These are phyloP conservation scores for Rhodotorula kratochvilovae DNA, from an alignment of 768 basidiomycete genomes.

Conservation along the genomic window DNA sequence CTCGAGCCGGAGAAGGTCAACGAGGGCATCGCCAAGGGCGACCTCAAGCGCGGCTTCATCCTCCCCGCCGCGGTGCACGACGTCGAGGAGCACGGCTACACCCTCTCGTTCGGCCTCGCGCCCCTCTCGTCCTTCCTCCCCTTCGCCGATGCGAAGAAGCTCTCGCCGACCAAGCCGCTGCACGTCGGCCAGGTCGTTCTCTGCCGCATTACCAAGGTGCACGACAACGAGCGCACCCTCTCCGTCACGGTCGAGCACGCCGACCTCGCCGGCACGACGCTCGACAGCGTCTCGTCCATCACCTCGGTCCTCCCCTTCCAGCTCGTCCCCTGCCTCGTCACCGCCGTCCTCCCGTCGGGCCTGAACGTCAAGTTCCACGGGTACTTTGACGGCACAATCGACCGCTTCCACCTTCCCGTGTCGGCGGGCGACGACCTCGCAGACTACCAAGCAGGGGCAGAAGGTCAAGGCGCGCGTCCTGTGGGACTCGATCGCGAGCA, in stretches of 20 bases:
- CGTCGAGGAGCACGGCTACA: slow-evolving; percentile 92
- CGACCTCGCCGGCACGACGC: slow-evolving; percentile 54
- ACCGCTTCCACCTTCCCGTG: slow-evolving; percentile 65
- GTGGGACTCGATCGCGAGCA: slow-evolving; percentile 65
- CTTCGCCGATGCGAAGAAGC: slow-evolving; percentile 63
- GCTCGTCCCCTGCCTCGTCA: slow-evolving; percentile 75
- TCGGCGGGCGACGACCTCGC: slow-evolving; percentile 46
- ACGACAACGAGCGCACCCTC: slow-evolving; percentile 74
- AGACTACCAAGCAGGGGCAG: slow-evolving; percentile 50
- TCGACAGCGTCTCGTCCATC: slow-evolving; percentile 72
- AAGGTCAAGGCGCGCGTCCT: slow-evolving; percentile 74
- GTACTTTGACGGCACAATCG: slow-evolving; percentile 85
- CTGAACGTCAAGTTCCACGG: slow-evolving; percentile 83
- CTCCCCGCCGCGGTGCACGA: slow-evolving; percentile 69
- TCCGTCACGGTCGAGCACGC: slow-evolving; percentile 60
- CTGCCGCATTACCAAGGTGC: slow-evolving; percentile 62
- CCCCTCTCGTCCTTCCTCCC: slow-evolving; percentile 72
- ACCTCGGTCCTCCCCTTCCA: slow-evolving; percentile 79
- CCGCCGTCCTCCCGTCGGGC: slow-evolving; percentile 66
- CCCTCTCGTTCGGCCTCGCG: slow-evolving; percentile 74
- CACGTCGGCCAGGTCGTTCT: slow-evolving; percentile 65
- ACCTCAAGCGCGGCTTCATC: slow-evolving; percentile 69
- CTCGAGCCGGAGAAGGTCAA: slow-evolving; percentile 81
- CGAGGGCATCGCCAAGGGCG: slow-evolving; percentile 67
- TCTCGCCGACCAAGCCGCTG: slow-evolving; percentile 48